phyloP scores from a whole-genome alignment of 108 stramenopile species.

The Parietichytrium sp. region DNA sequence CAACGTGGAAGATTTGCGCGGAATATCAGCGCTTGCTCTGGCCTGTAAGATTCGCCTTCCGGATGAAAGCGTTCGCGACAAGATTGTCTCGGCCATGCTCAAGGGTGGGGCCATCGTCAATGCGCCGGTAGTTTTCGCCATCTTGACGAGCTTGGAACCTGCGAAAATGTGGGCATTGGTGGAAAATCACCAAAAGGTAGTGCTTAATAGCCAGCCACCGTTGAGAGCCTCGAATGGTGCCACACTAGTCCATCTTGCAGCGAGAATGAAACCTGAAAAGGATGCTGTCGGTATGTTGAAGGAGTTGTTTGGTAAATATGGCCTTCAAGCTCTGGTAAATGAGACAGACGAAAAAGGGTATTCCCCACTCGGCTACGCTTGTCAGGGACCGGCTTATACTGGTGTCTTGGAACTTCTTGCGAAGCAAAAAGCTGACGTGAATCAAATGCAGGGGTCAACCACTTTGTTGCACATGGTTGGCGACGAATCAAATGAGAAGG shows the following conservation, averaged over 20 bases:
- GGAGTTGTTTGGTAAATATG: not conserved
- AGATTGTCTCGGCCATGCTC: too few relatives aligned
- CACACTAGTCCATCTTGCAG: not conserved
- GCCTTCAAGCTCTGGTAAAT: not conserved
- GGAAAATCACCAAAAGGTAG: not conserved
- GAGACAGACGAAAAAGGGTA: not conserved
- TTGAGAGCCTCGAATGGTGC: not conserved
- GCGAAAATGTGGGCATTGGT: not conserved
- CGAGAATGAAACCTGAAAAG: not conserved
- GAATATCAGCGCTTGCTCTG: not conserved
- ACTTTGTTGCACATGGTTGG: not conserved
- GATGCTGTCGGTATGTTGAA: not conserved
- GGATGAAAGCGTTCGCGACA: not conserved
- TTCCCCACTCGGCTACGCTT: not conserved
- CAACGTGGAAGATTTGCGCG: constrained; percentile 11
- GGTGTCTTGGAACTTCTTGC: not conserved
- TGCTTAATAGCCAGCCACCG: not conserved
- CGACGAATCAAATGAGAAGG: not conserved
- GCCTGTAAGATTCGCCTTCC: not conserved
- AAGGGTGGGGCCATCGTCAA: not conserved
- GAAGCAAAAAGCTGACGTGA: not conserved
- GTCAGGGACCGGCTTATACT: not conserved
- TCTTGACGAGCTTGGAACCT: not conserved
- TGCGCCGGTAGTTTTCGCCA: not conserved
- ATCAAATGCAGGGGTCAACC: not conserved